A percentile compares a stretch with the other conserved stretches of the same genome.
Conservation (phyloP, 768 basidiomycete genomes). For the Tephrocybe rancida region DNA sequence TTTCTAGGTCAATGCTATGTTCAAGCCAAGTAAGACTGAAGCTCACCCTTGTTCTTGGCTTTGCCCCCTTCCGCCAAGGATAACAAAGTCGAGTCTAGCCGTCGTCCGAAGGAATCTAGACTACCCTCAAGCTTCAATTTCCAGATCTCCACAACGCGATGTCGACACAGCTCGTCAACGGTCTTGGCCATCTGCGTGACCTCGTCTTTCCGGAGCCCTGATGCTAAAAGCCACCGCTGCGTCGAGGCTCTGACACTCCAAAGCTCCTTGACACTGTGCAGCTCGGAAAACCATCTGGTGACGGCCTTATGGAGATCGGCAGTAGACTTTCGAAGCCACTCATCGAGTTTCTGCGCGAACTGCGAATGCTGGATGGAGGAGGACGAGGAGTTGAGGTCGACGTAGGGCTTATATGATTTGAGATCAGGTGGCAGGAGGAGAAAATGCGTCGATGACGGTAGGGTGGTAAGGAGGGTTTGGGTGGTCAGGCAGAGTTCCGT, state of each 20-base stretch:
- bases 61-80: slow-evolving; percentile 29
- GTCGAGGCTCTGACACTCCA: slow-evolving; percentile 68
- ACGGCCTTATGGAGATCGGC: slow-evolving; percentile 46
- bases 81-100: slow-evolving; percentile 40
- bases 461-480: slow-evolving; percentile 60
- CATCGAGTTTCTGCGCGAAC: slow-evolving; percentile 48
- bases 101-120: slow-evolving; percentile 45
- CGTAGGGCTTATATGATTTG: slow-evolving; percentile 81
- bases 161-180: slow-evolving; percentile 57
- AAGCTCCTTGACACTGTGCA: slow-evolving; percentile 65
- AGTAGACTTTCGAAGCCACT: slow-evolving; percentile 66
- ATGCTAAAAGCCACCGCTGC: slow-evolving; percentile 45
- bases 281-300: slow-evolving; percentile 57
- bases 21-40: not conserved
- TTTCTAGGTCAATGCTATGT: not conserved
- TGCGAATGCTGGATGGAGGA: slow-evolving; percentile 46
- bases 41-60: slow-evolving; percentile 28
- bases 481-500: slow-evolving; percentile 66
- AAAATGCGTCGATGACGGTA: slow-evolving; percentile 86
- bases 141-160: slow-evolving; percentile 64
- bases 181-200: slow-evolving; percentile 38
- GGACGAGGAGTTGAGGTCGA: slow-evolving; percentile 67
- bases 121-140: slow-evolving; percentile 44
- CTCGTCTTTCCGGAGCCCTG: slow-evolving; percentile 53
- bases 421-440: slow-evolving; percentile 73